Evolutionary conservation across 208 protist species (phyloP).

Genomic region (Wallacemonas sp.): DNA sequence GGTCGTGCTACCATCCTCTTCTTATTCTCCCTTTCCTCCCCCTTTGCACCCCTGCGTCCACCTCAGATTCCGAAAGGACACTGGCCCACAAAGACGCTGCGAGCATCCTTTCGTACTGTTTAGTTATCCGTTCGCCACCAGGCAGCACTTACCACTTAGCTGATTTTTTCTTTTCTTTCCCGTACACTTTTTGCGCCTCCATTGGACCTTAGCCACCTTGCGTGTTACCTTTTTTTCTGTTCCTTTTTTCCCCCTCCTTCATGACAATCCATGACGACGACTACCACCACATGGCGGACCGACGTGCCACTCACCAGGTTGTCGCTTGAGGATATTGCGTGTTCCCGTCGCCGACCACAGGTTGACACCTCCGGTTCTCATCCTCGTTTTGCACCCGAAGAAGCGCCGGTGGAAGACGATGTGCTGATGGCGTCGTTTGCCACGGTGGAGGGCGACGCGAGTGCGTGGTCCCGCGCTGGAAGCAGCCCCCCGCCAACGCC

Average conservation of each 20-base stretch:
- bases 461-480: conserved; percentile 6
- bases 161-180: conserved; percentile 9
- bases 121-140: too few relatives aligned
- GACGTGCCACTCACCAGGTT: too few relatives aligned
- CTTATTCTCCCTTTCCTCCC: not conserved
- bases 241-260: conserved; percentile 9
- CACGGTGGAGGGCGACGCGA: not conserved
- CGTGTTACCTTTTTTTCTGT: conserved; percentile 15
- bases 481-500: conserved; percentile 17
- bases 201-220: not conserved
- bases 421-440: not conserved
- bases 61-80: too few relatives aligned
- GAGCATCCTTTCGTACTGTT: too few relatives aligned
- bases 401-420: not conserved
- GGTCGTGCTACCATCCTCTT: too few relatives aligned
- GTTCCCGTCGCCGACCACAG: not conserved
- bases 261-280: not conserved
- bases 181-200: not conserved
- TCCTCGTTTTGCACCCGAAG: not conserved
- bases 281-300: too few relatives aligned
- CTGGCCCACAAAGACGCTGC: too few relatives aligned
- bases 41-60: too few relatives aligned
- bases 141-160: too few relatives aligned
- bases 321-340: not conserved
- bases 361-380: not conserved